phyloP scores from a whole-genome alignment of 805 yeast species.

The Ogataea kodamae region DNA sequence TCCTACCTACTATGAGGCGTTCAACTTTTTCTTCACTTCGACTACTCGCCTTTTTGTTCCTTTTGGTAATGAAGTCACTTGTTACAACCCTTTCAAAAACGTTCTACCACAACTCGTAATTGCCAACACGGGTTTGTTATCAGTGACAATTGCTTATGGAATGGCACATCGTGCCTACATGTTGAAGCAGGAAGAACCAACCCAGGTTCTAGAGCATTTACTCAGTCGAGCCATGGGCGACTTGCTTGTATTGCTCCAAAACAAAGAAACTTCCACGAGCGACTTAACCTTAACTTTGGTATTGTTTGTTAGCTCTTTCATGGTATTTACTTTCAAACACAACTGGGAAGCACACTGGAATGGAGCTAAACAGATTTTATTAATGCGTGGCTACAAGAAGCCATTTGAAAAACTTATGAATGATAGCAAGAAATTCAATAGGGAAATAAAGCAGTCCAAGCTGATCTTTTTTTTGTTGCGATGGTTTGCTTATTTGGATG shows the following conservation, averaged over 20 bases:
- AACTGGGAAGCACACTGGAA: conserved; percentile 63
- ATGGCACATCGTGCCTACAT: conserved; percentile 36
- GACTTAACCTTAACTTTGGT: conserved; percentile 65
- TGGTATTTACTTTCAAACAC: conserved; percentile 43
- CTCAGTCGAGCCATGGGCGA: conserved; percentile 56
- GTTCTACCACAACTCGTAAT: conserved; percentile 68
- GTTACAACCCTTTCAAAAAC: conserved; percentile 66
- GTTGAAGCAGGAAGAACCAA: conserved; percentile 32
- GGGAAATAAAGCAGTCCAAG: conserved; percentile 33
- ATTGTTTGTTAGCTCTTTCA: conserved; percentile 55
- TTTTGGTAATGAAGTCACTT: conserved; percentile 53
- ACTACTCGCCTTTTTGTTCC: conserved; percentile 65
- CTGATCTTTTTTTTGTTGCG: conserved; percentile 55
- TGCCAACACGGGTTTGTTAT: conserved; percentile 51
- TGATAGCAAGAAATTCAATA: conserved; percentile 22
- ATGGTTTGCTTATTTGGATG: conserved; percentile 69
- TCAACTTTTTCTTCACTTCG: conserved; percentile 59
- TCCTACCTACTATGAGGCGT: conserved; percentile 56
- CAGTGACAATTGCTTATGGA: conserved; percentile 53
- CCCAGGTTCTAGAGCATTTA: conserved; percentile 48
- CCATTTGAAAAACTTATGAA: conserved; percentile 28
- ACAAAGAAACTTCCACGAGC: conserved; percentile 52
- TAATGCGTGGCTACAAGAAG: conserved; percentile 45
- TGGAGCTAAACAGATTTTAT: conserved; percentile 65
- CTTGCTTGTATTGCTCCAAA: conserved; percentile 46